Evolutionary conservation across 768 basidiomycete species (phyloP).

Genomic region (Trametes cubensis): DNA sequence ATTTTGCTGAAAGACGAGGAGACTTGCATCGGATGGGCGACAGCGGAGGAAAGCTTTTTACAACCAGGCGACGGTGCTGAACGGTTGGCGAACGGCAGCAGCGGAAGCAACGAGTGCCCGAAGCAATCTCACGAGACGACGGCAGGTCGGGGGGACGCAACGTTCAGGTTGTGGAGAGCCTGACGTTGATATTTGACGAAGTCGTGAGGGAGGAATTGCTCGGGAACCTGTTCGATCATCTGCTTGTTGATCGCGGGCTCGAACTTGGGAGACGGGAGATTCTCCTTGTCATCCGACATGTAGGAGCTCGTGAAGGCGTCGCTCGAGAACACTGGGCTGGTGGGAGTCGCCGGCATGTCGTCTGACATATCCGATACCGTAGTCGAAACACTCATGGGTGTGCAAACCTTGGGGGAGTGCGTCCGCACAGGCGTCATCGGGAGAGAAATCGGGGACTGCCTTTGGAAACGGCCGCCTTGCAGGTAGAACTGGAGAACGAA

Average conservation of each 20-base stretch:
- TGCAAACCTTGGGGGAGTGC: constrained; percentile 54
- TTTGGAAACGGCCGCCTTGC: constrained; percentile 75
- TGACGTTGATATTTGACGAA: constrained; percentile 79
- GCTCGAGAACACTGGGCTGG: constrained; percentile 62
- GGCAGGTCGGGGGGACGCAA: constrained; percentile 59
- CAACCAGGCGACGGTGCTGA: constrained; percentile 40
- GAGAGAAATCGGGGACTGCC: constrained; percentile 48
- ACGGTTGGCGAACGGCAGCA: constrained; percentile 22
- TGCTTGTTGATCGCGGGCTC: constrained; percentile 76
- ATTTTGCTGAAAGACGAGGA: constrained; percentile 63
- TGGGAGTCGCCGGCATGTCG: constrained; percentile 83
- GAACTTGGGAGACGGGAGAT: constrained; percentile 61
- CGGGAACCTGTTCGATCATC: constrained; percentile 65
- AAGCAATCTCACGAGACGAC: constrained; percentile 56
- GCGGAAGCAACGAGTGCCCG: constrained; percentile 9
- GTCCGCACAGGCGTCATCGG: constrained; percentile 69
- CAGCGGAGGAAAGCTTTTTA: constrained; percentile 45
- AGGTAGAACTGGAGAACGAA: constrained; percentile 94
- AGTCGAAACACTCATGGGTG: constrained; percentile 76
- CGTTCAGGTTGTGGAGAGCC: constrained; percentile 77
- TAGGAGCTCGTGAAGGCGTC: constrained; percentile 61
- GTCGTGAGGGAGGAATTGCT: constrained; percentile 80
- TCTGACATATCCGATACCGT: constrained; percentile 76
- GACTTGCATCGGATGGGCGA: constrained; percentile 29
- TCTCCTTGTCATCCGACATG: constrained; percentile 82